Base-by-base conservation (phyloP, 2,329 filamentous ascomycete species). In the Monosporascus ibericus region DNA sequence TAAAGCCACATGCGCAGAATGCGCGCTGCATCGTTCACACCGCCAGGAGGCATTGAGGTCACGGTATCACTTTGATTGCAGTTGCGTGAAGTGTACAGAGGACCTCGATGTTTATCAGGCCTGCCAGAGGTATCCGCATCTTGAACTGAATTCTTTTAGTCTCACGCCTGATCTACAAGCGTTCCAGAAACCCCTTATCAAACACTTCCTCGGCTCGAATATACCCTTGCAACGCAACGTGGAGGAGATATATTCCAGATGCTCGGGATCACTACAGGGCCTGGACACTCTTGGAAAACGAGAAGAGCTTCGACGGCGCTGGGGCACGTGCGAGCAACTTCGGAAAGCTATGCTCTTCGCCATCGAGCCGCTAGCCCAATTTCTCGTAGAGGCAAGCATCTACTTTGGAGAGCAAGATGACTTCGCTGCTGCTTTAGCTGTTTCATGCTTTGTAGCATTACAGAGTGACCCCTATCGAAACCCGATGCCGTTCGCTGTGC, bases 81-180 rank as follows among this genome's bases (percentile, higher is more conserved):
- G 52, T 20, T 84, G 81, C 53, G 62, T 55, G 14, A 74, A 79
- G 34, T 84, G 81, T 60, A 61, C 60, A 11, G 65, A 73, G 15
- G 72, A 84, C 57, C 66, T 83, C 22, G 75, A 79, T 52, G 70
- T 80, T 44, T 84, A 84, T 58, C 71, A 81, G 52, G 75, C 77
- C 34, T 77, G 73, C 62, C 67, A 70, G 50, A 48, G 39, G 2
- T 76, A 72, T 14, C 71, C 74, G 2, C 60, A 68, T 51, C 58
- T 77, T 9, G 57, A 67, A 6, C 68, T 79, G 51, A 79, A 81
- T 61, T 60, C 59, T 1, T 65, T 72, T 58, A 78, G 76, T 52
- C 60, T 81, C 18, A 67, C 72, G 17, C 70, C 74, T 2, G 70
- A 78, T 53, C 48, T 73, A 1, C 54, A 62, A 4, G 60, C 58